Percentiles rank a stretch among this genome's conserved stretches.
Evolutionary conservation across 169 alveolate species (phyloP).

Genomic region (Plasmodium yoelii): DNA sequence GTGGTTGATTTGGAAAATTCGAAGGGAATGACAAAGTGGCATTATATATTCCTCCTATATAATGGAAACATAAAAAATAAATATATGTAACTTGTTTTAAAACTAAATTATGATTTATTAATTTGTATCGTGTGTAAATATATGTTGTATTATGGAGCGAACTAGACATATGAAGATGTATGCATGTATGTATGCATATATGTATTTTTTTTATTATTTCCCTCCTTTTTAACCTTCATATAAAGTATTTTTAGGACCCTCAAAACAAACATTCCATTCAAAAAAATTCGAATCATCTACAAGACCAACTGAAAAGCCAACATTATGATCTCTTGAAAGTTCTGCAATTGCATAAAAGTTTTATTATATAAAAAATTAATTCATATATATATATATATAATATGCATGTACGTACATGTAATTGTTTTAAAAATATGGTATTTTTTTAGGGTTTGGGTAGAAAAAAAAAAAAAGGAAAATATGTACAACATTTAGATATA

Average conservation of each 20-base stretch:
- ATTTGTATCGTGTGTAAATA: no score
- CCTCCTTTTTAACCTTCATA: slow-evolving; percentile 85
- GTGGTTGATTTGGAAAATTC: slow-evolving; percentile 98
- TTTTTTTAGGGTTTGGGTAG: no score
- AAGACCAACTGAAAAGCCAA: slow-evolving; percentile 96
- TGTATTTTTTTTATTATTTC: not conserved
- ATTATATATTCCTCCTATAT: slow-evolving; percentile 95
- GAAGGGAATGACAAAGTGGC: slow-evolving; percentile 96
- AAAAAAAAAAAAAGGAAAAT: no score
- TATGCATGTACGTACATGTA: not conserved
- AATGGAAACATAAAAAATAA: not conserved
- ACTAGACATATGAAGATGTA: no score
- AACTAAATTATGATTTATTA: no score
- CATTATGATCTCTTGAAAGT: slow-evolving; percentile 88
- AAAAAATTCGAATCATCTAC: slow-evolving; percentile 94
- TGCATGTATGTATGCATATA: no score
- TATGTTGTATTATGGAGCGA: no score
- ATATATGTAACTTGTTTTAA: no score
- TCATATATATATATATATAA: not conserved
- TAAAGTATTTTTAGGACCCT: slow-evolving; percentile 97
- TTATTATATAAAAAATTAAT: not conserved
- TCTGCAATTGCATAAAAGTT: slow-evolving; percentile 73
- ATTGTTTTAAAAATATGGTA: not conserved
- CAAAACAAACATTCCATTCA: slow-evolving; percentile 96
- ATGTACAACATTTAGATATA: no score